These are phyloP conservation scores for Yamadazyma friedrichii DNA, from an alignment of 1,139 yeast genomes.

Conservation along the genomic window DNA sequence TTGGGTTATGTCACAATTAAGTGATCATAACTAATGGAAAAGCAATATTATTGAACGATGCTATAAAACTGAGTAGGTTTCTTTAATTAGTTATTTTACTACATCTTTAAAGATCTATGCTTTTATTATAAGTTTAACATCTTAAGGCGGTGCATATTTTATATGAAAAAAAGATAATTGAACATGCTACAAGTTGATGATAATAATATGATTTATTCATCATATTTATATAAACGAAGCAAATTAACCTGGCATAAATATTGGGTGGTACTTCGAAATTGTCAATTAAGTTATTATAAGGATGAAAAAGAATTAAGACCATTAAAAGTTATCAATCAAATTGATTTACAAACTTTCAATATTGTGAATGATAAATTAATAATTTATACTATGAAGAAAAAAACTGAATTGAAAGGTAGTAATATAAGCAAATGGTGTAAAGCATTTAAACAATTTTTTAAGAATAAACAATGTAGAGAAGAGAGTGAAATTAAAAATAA, in stretches of 20 bases:
- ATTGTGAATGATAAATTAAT: slow-evolving; percentile 38
- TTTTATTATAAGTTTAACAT: no score
- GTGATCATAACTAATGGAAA: no score
- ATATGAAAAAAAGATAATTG: neutral
- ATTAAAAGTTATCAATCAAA: slow-evolving; percentile 37
- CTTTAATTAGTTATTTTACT: no score
- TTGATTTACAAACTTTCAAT: slow-evolving; percentile 21
- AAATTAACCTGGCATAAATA: slow-evolving; percentile 44
- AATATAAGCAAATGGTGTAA: slow-evolving; percentile 42
- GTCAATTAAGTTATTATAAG: slow-evolving; percentile 58
- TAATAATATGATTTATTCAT: slow-evolving; percentile 15
- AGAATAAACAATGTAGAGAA: neutral
- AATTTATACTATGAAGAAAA: slow-evolving; percentile 37
- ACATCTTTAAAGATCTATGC: no score
- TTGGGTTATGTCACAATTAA: neutral
- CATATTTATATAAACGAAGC: slow-evolving; percentile 22
- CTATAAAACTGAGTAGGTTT: no score
- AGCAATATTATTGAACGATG: no score
- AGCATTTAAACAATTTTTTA: slow-evolving; percentile 27
- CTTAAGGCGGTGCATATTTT: no score
- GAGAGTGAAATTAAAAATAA: neutral
- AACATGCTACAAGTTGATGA: neutral
- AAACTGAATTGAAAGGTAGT: slow-evolving; percentile 43
- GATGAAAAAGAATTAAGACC: slow-evolving; percentile 59
- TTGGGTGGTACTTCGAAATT: slow-evolving; percentile 60